Conservation (phyloP, 768 basidiomycete species). For the Chalciporus pseudorubinellus region DNA sequence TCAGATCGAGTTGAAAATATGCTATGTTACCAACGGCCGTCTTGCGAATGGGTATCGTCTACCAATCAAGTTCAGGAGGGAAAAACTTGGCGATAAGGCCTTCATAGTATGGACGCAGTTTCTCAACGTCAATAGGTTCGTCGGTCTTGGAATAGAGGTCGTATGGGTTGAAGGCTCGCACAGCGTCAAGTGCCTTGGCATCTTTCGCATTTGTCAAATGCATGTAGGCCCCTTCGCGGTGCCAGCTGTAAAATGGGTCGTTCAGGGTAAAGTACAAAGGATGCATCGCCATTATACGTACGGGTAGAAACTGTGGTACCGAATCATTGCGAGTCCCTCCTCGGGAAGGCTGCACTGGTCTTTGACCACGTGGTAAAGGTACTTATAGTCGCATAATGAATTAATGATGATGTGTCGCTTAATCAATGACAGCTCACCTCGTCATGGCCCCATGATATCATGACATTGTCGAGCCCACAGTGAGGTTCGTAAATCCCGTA, state of each 20-base stretch:
- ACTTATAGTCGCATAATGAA: slow-evolving; percentile 42
- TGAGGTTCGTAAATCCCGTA: slow-evolving; percentile 74
- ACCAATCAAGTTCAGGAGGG: slow-evolving; percentile 82
- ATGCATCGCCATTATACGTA: slow-evolving; percentile 29
- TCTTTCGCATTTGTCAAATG: slow-evolving; percentile 79
- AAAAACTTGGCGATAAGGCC: slow-evolving; percentile 83
- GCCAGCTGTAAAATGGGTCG: slow-evolving; percentile 55
- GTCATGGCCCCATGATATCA: slow-evolving; percentile 91
- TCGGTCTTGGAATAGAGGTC: slow-evolving; percentile 92
- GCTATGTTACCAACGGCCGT: slow-evolving; percentile 8
- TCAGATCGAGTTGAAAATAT: background rate
- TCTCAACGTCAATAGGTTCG: slow-evolving; percentile 55
- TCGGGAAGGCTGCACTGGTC: slow-evolving; percentile 77
- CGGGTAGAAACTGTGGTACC: slow-evolving; percentile 95
- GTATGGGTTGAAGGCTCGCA: slow-evolving; percentile 89
- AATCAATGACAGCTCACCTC: slow-evolving; percentile 53
- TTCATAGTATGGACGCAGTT: slow-evolving; percentile 81
- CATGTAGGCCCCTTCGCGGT: slow-evolving; percentile 80
- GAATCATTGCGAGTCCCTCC: slow-evolving; percentile 87
- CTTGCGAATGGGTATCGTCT: slow-evolving; percentile 11
- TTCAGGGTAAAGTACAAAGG: slow-evolving; percentile 1
- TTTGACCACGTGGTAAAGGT: slow-evolving; percentile 81
- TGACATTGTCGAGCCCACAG: slow-evolving; percentile 83
- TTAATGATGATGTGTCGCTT: slow-evolving; percentile 3
- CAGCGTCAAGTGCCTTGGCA: slow-evolving; percentile 60